A percentile compares a stretch with the other conserved stretches of the same genome.
Evolutionary conservation across 441 rosid genomes (phyloP).

Genomic region (Pelargonium fulgidum): DNA sequence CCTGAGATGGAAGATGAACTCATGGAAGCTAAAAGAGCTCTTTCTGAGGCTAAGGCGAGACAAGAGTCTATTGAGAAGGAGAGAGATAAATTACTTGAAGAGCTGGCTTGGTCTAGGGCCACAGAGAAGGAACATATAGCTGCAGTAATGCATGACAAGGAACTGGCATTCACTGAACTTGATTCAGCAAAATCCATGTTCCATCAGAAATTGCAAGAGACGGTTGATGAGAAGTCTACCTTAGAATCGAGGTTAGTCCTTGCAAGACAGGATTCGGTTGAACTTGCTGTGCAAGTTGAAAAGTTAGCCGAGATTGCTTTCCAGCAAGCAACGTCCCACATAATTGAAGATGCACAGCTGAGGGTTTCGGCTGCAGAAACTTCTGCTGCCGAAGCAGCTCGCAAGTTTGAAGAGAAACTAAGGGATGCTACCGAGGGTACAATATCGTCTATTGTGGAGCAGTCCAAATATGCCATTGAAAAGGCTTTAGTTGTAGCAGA

Average conservation of each 20-base stretch:
- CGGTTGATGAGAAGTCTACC: conserved; percentile 32
- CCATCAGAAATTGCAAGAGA: conserved; percentile 35
- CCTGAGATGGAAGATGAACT: conserved; percentile 24
- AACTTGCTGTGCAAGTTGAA: conserved; percentile 47
- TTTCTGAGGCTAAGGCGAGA: conserved; percentile 31
- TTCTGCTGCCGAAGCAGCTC: conserved; percentile 35
- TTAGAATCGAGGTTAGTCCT: conserved; percentile 39
- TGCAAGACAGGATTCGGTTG: conserved; percentile 40
- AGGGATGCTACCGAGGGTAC: conserved; percentile 38
- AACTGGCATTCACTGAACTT: conserved; percentile 33
- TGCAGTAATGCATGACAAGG: conserved; percentile 33
- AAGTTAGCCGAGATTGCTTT: conserved; percentile 42
- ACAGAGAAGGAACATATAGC: conserved; percentile 36
- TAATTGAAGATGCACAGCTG: conserved; percentile 34
- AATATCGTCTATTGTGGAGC: conserved; percentile 34
- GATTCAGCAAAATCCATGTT: conserved; percentile 32
- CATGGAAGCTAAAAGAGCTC: conserved; percentile 28
- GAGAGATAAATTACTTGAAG: conserved; percentile 36
- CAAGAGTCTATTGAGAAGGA: conserved; percentile 33
- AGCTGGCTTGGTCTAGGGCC: conserved; percentile 30
- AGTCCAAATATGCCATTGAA: conserved; percentile 39
- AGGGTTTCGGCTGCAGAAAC: conserved; percentile 45
- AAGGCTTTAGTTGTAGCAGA: conserved; percentile 39
- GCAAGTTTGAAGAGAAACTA: conserved; percentile 35
- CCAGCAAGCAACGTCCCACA: conserved; percentile 36